Evolutionary conservation across 2,329 filamentous ascomycete genomes (phyloP).

Genomic region (Aureobasidium sp.): DNA sequence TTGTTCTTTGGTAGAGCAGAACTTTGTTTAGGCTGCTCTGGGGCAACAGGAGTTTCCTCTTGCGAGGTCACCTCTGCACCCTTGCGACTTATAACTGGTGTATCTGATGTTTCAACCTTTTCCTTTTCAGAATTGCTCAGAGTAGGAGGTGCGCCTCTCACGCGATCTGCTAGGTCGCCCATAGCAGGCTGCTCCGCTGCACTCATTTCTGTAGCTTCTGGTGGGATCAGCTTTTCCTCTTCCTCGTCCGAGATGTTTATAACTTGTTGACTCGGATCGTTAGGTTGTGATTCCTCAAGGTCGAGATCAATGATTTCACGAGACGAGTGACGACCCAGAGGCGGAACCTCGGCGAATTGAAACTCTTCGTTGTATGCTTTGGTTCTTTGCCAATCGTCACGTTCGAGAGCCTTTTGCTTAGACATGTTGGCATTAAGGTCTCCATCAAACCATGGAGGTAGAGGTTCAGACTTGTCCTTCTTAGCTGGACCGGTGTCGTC

Average conservation of each 20-base stretch:
- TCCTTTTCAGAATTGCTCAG: neutral
- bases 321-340: slow-evolving; percentile 48
- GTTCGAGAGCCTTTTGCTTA: slow-evolving; percentile 30
- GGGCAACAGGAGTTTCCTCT: neutral
- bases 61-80: neutral
- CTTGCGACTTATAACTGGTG: neutral
- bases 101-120: neutral
- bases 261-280: slow-evolving; percentile 37
- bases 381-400: slow-evolving; percentile 45
- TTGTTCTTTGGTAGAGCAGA: slow-evolving; percentile 4
- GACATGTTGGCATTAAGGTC: slow-evolving; percentile 51
- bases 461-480: slow-evolving; percentile 44
- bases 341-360: slow-evolving; percentile 44
- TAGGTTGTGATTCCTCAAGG: slow-evolving; percentile 25
- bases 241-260: slow-evolving; percentile 25
- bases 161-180: slow-evolving; percentile 36
- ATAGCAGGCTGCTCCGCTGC: slow-evolving; percentile 23
- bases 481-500: slow-evolving; percentile 29
- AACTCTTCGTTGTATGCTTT: slow-evolving; percentile 49
- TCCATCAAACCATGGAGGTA: slow-evolving; percentile 68
- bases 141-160: slow-evolving; percentile 32
- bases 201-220: neutral
- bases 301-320: slow-evolving; percentile 40
- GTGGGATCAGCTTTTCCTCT: slow-evolving; percentile 6
- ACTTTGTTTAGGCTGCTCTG: slow-evolving; percentile 14